A percentile compares a stretch with the other conserved stretches of the same genome.
Evolutionary conservation across 2,329 filamentous ascomycete genomes (phyloP).

Genomic region (Penicillium sp.): DNA sequence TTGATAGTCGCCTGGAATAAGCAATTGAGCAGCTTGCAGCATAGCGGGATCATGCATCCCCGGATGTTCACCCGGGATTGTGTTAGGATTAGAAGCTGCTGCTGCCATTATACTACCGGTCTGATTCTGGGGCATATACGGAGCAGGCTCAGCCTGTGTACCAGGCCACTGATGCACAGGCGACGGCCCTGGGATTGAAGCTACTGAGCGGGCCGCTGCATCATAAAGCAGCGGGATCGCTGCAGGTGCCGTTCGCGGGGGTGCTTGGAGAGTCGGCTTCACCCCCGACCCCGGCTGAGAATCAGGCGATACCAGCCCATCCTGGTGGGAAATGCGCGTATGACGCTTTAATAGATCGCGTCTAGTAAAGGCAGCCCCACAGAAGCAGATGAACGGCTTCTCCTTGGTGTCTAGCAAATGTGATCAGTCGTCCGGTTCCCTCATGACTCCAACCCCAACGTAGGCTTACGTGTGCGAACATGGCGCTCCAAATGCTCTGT

Average conservation of each 20-base stretch:
- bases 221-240: conserved; percentile 23
- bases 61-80: conserved; percentile 21
- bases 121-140: conserved; percentile 30
- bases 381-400: conserved; percentile 40
- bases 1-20: conserved; percentile 34
- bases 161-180: conserved; percentile 31
- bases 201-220: conserved; percentile 24
- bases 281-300: conserved; percentile 28
- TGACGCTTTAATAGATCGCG: conserved; percentile 39
- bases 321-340: conserved; percentile 36
- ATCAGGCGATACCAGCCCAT: conserved; percentile 32
- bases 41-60: conserved; percentile 36
- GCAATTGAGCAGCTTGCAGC: conserved; percentile 42
- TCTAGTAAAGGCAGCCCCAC: conserved; percentile 39
- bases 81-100: conserved; percentile 10
- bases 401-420: conserved; percentile 35
- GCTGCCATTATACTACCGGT: conserved; percentile 21
- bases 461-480: conserved; percentile 36
- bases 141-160: conserved; percentile 19
- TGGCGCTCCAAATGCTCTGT: conserved; percentile 41
- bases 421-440: conserved; percentile 10
- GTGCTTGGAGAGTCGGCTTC: conserved; percentile 19
- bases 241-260: conserved; percentile 19
- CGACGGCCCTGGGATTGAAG: conserved; percentile 25
- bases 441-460: conserved; percentile 10